These are phyloP conservation scores for Neofusicoccum umdonicola DNA, from an alignment of 2,329 filamentous ascomycete species.

Conservation along the genomic window DNA sequence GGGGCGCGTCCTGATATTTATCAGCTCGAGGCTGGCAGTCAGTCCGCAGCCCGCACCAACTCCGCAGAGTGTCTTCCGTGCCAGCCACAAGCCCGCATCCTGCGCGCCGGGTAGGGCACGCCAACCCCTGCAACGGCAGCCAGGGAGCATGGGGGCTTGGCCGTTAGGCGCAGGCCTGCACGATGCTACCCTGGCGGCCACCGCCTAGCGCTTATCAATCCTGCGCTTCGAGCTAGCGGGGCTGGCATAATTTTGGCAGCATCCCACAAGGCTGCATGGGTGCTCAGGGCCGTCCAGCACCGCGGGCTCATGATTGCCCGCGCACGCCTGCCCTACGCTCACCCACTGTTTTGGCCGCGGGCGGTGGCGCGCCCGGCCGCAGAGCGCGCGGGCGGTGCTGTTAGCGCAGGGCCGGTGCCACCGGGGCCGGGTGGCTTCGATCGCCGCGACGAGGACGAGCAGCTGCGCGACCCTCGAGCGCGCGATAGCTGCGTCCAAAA, in stretches of 20 bases:
- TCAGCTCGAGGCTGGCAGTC: conserved; percentile 21
- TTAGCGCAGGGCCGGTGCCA: background rate
- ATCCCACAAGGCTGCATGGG: conserved; percentile 27
- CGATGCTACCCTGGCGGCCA: conserved; percentile 12
- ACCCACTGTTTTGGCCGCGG: background rate
- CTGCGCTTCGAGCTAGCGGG: conserved; percentile 12
- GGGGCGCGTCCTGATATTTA: conserved; percentile 29
- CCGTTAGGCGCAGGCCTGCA: conserved; percentile 22
- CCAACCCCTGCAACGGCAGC: conserved; percentile 20
- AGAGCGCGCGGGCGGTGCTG: background rate
- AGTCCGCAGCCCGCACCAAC: conserved; percentile 2
- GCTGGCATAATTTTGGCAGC: conserved; percentile 28
- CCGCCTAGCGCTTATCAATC: conserved; percentile 18
- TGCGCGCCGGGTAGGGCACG: conserved; percentile 23
- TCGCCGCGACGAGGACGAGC: background rate
- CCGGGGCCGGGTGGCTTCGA: background rate
- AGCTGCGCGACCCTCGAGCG: background rate
- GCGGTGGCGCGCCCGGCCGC: background rate
- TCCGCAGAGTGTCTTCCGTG: conserved; percentile 23
- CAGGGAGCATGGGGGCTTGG: conserved; percentile 23
- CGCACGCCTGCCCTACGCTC: background rate
- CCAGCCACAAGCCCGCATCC: conserved; percentile 24
- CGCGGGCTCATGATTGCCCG: background rate
- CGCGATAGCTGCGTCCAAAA: conserved; percentile 5
- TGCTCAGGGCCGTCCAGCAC: conserved; percentile 11